Evolutionary conservation across 495 filamentous ascomycete genomes (phyloP), one percentile per base, ranked within the genome.

Genomic region (Penicillium manginii): DNA sequence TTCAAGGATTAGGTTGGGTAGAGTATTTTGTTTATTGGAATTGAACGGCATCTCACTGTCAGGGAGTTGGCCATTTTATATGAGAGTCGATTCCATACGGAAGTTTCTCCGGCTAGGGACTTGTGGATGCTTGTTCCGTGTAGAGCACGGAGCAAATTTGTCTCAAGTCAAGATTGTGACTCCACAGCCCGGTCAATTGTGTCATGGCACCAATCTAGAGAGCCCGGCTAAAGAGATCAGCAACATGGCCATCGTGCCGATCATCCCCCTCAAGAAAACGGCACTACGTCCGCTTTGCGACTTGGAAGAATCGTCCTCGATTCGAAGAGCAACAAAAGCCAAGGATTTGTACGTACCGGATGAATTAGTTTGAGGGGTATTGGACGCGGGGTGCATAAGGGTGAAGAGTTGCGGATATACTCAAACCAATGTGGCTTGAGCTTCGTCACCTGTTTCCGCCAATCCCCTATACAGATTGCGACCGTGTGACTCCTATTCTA

Each of bases 101-200:
- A 47, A 47, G 22, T 47, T 47, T 33, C n/a, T 54, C 52, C 52
- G 23, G 32, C 37, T 19, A 43, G 33, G 15, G 33, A 29, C 17
- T 52, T 19, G 22, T 35, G 59, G 42, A 21, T 47, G 31, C 22
- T 7, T 58, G 52, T 65, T 63, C 57, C 62, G 47, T 54, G 60
- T 67, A 65, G 55, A 65, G 51, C 52, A 65, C 57, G 50, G 55
- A 61, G 64, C 33, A 50, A 35, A 39, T 60, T 59, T 63, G 63
- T 70, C 62, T 67, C 67, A 59, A 17, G 40, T 8, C 18, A 14
- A 47, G 7, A 26, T 47, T 11, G 7, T 26, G 45, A 26, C 45
- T 47, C 45, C 45, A 47, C 45, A 12, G 22, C 40, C 45, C 45
- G 45, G 45, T 12, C 26, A 47, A 47, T 47, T n/a, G 22, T 26